Evolutionary conservation across 495 filamentous ascomycete genomes (phyloP).

Genomic region (Jackrogersella minutella): DNA sequence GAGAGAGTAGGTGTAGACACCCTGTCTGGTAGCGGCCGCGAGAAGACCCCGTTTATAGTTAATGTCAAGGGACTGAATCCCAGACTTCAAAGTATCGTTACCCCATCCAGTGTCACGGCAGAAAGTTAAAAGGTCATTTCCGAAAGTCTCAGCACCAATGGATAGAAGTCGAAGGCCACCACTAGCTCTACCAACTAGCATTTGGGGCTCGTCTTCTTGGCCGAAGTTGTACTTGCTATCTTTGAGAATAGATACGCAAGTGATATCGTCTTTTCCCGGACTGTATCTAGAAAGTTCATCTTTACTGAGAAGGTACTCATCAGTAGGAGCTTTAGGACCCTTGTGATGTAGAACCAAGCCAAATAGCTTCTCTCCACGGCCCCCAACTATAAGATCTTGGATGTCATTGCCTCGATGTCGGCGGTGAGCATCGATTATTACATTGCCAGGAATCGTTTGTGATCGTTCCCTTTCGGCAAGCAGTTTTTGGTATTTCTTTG

Average conservation of each 20-base stretch:
- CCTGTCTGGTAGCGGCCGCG: constrained; percentile 41
- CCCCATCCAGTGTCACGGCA: constrained; percentile 1
- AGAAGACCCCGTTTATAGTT: constrained; percentile 30
- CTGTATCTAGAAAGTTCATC: constrained; percentile 43
- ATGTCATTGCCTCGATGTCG: constrained; percentile 37
- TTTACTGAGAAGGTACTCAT: constrained; percentile 43
- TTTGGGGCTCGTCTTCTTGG: constrained; percentile 33
- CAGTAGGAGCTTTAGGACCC: constrained; percentile 3
- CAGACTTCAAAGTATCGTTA: constrained; percentile 21
- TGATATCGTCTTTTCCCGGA: constrained; percentile 53
- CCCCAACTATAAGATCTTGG: constrained; percentile 55
- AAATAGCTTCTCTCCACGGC: constrained; percentile 55
- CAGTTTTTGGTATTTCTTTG: constrained; percentile 6
- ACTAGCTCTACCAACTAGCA: constrained; percentile 54
- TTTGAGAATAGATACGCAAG: constrained; percentile 46
- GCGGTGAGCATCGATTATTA: constrained; percentile 52
- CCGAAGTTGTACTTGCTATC: constrained; percentile 19
- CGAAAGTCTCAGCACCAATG: constrained; percentile 46
- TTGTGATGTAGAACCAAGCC: constrained; percentile 44
- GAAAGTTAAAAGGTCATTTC: constrained; percentile 44
- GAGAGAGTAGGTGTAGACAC: constrained; percentile 44
- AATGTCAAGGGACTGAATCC: constrained; percentile 51
- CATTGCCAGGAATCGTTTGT: constrained; percentile 43
- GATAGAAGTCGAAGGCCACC: constrained; percentile 52
- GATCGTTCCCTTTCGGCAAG: no score